Evolutionary conservation across 305 asterid genomes (phyloP), one percentile per base, ranked within the genome.

Genomic region (Fraxinus sp.): DNA sequence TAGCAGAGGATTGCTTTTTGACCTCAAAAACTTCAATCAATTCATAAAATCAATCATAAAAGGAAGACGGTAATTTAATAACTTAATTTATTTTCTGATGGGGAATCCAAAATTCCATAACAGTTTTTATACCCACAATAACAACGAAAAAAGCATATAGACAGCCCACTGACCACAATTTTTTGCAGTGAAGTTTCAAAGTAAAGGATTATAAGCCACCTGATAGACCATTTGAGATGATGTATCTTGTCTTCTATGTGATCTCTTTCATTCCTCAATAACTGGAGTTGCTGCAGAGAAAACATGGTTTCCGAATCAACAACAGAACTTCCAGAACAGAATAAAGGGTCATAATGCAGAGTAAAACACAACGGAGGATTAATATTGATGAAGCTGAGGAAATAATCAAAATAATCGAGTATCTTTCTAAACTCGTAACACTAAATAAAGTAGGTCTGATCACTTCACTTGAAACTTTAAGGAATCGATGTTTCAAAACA

Each of bases 141-240:
- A 68, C 33, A 43, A 18, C 18, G 28, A 43, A 13, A 77, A 77
- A 28, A 37, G 49, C 68, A 80, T 49, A 20, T 26, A 39, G 37
- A 66, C 1, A n/a, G 64, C 52, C 35, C 20, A 26, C 28, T 30
- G 33, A 66, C 80, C 41, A 66, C 24, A 77, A 49, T 33, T 78
- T 68, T 28, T 8, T 22, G 41, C n/a, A 30, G 78, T 32, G 26
- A 41, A 79, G 73, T 64, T 71, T 30, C 39, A 2, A 71, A 71
- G 24, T 30, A 30, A 14, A 30, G 49, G 72, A 57, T 73, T 33
- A 75, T n/a, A 43, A 80, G 80, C 83, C 91, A 94, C 98, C 90
- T 90, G 84, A 92, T 90, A 80, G 91, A 92, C 98, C 99, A 97
- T 88, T 89, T 90, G 84, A 97, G 85, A 88, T 93, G 97, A 86